A percentile compares a stretch with the other conserved stretches of the same genome.
phyloP scores from a whole-genome alignment of 1,284 basidiomycete species.

The Papiliotrema nemorosa region DNA sequence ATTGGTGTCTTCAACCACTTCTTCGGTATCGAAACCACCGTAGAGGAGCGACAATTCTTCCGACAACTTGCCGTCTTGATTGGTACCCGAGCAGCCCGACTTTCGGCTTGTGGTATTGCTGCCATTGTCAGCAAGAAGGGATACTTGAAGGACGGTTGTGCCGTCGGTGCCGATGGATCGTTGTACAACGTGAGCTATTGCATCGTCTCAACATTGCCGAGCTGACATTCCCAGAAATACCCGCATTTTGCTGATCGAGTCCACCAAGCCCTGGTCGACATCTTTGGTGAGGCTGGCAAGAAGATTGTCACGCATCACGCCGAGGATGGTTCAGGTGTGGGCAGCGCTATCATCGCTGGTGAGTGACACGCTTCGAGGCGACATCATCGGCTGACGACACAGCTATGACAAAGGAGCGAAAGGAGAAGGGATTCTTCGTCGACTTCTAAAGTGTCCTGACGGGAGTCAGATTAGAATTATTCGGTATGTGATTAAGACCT shows the following conservation, averaged over 20 bases:
- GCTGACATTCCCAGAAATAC: constrained; percentile 67
- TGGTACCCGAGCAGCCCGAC: constrained; percentile 78
- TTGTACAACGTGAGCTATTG: constrained; percentile 74
- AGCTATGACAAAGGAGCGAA: constrained; percentile 65
- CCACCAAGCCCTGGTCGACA: constrained; percentile 81
- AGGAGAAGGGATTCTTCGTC: constrained; percentile 48
- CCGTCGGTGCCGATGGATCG: constrained; percentile 86
- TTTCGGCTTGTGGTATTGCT: constrained; percentile 90
- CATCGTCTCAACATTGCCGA: background rate
- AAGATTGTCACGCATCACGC: constrained; percentile 86
- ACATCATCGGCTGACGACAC: constrained; percentile 1
- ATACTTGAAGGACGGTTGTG: constrained; percentile 75
- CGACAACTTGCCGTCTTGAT: constrained; percentile 83
- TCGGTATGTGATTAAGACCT: background rate
- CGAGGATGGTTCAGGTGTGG: constrained; percentile 92
- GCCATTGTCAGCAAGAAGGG: constrained; percentile 90
- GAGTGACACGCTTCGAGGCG: constrained; percentile 25
- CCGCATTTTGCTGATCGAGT: constrained; percentile 85
- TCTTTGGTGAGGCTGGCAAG: constrained; percentile 89
- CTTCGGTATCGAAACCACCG: constrained; percentile 87
- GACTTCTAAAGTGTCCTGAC: constrained; percentile 24
- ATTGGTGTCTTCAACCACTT: constrained; percentile 96
- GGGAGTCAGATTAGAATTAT: background rate
- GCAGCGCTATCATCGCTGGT: constrained; percentile 94
- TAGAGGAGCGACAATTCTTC: constrained; percentile 94